These are phyloP conservation scores for Colletotrichum spinosum DNA, from an alignment of 2,329 filamentous ascomycete genomes.

Conservation along the genomic window DNA sequence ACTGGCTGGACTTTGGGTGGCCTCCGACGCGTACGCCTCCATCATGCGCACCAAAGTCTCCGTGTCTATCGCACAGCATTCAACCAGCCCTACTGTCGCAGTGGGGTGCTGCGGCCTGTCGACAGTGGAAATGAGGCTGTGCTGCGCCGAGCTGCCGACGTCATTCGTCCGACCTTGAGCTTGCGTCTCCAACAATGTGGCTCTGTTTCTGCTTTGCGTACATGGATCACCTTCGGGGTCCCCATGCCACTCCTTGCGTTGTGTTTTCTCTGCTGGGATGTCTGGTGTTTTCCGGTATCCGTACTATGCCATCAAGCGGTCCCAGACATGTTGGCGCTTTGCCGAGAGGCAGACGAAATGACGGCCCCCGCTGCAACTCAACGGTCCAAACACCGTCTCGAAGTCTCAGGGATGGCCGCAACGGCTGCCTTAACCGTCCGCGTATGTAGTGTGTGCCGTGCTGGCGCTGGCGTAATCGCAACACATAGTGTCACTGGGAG, in stretches of 20 bases:
- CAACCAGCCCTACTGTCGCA: background rate
- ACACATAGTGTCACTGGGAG: background rate
- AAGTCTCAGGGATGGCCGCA: conserved; percentile 27
- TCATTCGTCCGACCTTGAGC: conserved; percentile 33
- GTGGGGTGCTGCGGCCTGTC: background rate
- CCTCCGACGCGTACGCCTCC: conserved; percentile 33
- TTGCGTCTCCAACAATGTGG: conserved; percentile 16
- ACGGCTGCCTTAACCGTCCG: conserved; percentile 25
- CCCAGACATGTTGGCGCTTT: conserved; percentile 23
- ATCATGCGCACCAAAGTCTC: conserved; percentile 19
- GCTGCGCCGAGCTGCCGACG: conserved; percentile 30
- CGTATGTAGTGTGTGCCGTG: no score
- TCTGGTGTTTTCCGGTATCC: background rate
- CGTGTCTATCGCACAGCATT: background rate
- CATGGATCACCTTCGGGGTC: conserved; percentile 19
- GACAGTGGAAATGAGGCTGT: conserved; percentile 29
- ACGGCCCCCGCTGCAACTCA: conserved; percentile 6
- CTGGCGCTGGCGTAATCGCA: no score
- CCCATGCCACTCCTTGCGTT: conserved; percentile 1
- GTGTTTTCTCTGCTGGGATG: conserved; percentile 1
- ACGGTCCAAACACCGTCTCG: conserved; percentile 19
- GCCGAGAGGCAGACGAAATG: conserved; percentile 30
- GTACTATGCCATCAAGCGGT: conserved; percentile 6
- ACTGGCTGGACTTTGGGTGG: conserved; percentile 25
- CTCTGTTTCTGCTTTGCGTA: conserved; percentile 21